phyloP scores from a whole-genome alignment of 2,329 filamentous ascomycete species.

The Stemphylium beticola region DNA sequence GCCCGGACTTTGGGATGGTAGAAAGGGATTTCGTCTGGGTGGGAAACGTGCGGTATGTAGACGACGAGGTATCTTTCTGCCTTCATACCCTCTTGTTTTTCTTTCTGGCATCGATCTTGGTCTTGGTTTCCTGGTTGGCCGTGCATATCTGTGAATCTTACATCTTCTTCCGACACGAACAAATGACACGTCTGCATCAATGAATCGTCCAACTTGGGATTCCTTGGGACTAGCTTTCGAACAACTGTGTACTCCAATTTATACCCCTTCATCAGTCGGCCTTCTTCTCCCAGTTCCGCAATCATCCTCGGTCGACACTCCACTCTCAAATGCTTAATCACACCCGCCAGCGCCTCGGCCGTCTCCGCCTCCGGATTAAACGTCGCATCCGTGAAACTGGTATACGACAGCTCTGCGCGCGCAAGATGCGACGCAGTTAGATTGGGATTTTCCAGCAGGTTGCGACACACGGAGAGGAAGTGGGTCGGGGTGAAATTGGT shows the following conservation, averaged over 20 bases:
- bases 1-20: conserved; percentile 82
- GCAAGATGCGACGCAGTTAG: conserved; percentile 79
- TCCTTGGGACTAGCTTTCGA: conserved; percentile 80
- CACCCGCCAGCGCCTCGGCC: conserved; percentile 47
- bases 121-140: no score
- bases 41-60: conserved; percentile 75
- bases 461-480: conserved; percentile 73
- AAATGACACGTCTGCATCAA: conserved; percentile 85
- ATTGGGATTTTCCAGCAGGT: conserved; percentile 79
- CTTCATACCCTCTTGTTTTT: conserved; percentile 32
- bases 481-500: conserved; percentile 69
- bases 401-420: conserved; percentile 74
- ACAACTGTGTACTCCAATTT: conserved; percentile 69
- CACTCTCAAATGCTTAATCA: conserved; percentile 57
- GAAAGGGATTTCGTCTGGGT: conserved; percentile 73
- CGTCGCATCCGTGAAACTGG: conserved; percentile 52
- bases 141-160: not conserved
- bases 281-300: conserved; percentile 1
- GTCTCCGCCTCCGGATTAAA: conserved; percentile 41
- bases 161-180: conserved; percentile 53
- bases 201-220: conserved; percentile 74
- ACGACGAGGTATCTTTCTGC: conserved; percentile 66
- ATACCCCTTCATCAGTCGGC: conserved; percentile 38
- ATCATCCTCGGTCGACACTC: conserved; percentile 45
- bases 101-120: conserved; percentile 30